phyloP scores from a whole-genome alignment of 2,329 filamentous ascomycete genomes.

The Ceratocystis cacaofunesta region DNA sequence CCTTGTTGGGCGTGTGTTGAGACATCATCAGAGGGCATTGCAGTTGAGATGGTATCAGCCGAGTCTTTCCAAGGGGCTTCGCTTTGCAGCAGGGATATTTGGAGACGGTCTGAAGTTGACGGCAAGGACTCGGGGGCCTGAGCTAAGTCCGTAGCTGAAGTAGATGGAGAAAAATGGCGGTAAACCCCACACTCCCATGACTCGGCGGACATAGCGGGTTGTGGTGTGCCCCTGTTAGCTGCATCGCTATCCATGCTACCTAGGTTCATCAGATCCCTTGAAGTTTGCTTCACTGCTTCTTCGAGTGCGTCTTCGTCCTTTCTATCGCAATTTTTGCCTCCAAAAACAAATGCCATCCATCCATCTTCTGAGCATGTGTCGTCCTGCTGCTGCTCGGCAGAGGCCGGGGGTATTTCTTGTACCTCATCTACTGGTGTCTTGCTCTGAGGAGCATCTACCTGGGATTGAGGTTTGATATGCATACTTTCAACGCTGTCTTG shows the following conservation, averaged over 20 bases:
- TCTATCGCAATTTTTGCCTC: neutral
- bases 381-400: neutral
- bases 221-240: slow-evolving; percentile 1
- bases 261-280: neutral
- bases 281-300: slow-evolving; percentile 7
- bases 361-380: slow-evolving; percentile 7
- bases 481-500: neutral
- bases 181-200: neutral
- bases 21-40: neutral
- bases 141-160: neutral
- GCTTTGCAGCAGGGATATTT: neutral
- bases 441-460: neutral
- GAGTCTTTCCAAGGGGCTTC: neutral
- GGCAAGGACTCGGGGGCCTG: neutral
- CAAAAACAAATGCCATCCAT: slow-evolving; percentile 15
- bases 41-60: neutral
- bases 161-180: neutral
- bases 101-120: neutral
- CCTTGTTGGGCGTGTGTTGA: neutral
- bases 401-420: neutral
- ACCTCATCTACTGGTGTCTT: neutral
- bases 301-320: neutral
- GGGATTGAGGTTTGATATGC: neutral
- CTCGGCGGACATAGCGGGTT: neutral
- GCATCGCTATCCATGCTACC: neutral